Conservation (phyloP, 106 monocot species). For the Dendrobium nobile region DNA sequence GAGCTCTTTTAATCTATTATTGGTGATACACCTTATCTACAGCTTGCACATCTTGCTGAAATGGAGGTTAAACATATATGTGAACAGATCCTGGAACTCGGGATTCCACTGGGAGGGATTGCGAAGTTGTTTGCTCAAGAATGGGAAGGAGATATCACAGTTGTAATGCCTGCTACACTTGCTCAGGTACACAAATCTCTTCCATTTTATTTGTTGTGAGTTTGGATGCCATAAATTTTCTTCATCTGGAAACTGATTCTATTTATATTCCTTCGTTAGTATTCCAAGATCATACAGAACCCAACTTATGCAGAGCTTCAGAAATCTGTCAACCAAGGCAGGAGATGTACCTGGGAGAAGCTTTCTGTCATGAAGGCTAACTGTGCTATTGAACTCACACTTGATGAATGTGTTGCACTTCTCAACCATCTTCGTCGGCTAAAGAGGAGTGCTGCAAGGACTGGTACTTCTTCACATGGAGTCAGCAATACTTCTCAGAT, state of each 20-base stretch:
- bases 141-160: constrained; percentile 89
- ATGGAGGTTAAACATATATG: constrained; percentile 93
- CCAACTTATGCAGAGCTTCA: constrained; percentile 69
- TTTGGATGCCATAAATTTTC: background rate
- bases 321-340: constrained; percentile 80
- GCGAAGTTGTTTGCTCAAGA: constrained; percentile 91
- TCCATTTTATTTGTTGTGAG: background rate
- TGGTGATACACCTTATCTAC: constrained; percentile 1
- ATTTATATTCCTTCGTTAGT: constrained; percentile 22
- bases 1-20: background rate
- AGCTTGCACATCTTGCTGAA: constrained; percentile 85
- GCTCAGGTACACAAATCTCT: constrained; percentile 50
- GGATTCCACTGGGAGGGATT: constrained; percentile 76
- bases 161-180: constrained; percentile 88
- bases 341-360: constrained; percentile 86
- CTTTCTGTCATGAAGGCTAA: constrained; percentile 77
- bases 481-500: background rate
- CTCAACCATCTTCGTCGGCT: constrained; percentile 80
- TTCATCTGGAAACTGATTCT: background rate
- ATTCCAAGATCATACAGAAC: constrained; percentile 75
- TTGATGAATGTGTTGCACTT: constrained; percentile 76
- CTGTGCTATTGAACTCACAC: constrained; percentile 72
- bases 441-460: constrained; percentile 58
- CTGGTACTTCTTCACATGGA: constrained; percentile 40
- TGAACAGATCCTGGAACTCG: constrained; percentile 74